Conservation (phyloP, 192 early-diverging fungal genomes). For the Coemansia sp. region DNA sequence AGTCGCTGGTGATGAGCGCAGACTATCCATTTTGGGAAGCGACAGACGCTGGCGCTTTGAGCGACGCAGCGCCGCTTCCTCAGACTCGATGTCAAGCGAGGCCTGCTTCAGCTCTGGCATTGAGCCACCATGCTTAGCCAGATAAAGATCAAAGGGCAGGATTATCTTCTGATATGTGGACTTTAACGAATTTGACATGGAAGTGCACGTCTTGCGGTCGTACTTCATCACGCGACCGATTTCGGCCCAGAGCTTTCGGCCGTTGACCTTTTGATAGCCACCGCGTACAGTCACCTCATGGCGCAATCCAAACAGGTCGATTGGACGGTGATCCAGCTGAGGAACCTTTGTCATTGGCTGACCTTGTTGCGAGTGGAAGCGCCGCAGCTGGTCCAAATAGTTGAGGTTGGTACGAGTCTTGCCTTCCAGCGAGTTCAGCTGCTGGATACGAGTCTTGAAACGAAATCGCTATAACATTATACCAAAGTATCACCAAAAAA, state of each 20-base stretch:
- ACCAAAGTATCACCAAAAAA: neutral
- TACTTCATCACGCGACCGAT: conserved; percentile 75
- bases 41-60: conserved; percentile 43
- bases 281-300: conserved; percentile 78
- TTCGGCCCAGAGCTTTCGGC: conserved; percentile 81
- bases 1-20: neutral
- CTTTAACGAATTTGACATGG: conserved; percentile 73
- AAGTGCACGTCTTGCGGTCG: conserved; percentile 70
- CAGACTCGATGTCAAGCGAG: neutral
- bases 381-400: conserved; percentile 87
- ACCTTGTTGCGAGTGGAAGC: conserved; percentile 82
- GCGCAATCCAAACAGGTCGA: conserved; percentile 80
- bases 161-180: conserved; percentile 65
- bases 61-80: conserved; percentile 18
- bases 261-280: conserved; percentile 70
- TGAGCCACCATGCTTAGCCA: conserved; percentile 52
- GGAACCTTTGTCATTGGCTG: conserved; percentile 75
- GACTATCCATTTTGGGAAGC: conserved; percentile 3
- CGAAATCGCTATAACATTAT: conserved; percentile 66
- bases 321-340: conserved; percentile 78
- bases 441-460: conserved; percentile 86
- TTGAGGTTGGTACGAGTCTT: conserved; percentile 81
- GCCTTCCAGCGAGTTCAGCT: conserved; percentile 90
- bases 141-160: conserved; percentile 69
- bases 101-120: neutral